Conservation (phyloP, 805 yeast species). For the Spathaspora gorwiae region DNA sequence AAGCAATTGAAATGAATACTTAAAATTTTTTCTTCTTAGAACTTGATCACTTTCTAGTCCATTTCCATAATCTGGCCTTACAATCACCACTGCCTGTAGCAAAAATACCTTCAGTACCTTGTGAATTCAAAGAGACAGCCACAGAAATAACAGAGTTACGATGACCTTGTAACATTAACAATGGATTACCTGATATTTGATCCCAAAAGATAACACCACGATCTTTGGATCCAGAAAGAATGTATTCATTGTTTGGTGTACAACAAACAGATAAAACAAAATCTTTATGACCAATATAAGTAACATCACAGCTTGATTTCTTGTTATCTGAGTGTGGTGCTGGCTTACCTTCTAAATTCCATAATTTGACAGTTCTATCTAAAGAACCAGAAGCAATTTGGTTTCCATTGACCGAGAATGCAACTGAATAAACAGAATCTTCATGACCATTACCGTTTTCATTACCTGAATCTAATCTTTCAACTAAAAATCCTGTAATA, state of each 20-base stretch:
- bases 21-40: no score
- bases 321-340: slow-evolving; percentile 24
- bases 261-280: slow-evolving; percentile 91
- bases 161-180: slow-evolving; percentile 94
- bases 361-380: slow-evolving; percentile 91
- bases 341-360: slow-evolving; percentile 73
- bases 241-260: slow-evolving; percentile 88
- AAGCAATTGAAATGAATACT: no score
- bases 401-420: slow-evolving; percentile 85
- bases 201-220: slow-evolving; percentile 98
- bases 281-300: slow-evolving; percentile 94
- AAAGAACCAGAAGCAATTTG: slow-evolving; percentile 93
- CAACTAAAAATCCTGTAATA: slow-evolving; percentile 84
- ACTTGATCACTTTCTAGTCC: slow-evolving; percentile 45
- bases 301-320: slow-evolving; percentile 72
- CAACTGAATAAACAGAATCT: slow-evolving; percentile 93
- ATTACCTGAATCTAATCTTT: slow-evolving; percentile 84
- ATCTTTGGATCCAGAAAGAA: slow-evolving; percentile 92
- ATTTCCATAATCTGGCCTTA: slow-evolving; percentile 94
- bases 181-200: slow-evolving; percentile 83
- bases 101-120: slow-evolving; percentile 74
- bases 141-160: slow-evolving; percentile 93
- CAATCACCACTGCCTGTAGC: slow-evolving; percentile 98
- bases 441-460: slow-evolving; percentile 90
- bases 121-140: slow-evolving; percentile 79